Evolutionary conservation across 1,284 basidiomycete genomes (phyloP).

Genomic region (Tremellales sp.): DNA sequence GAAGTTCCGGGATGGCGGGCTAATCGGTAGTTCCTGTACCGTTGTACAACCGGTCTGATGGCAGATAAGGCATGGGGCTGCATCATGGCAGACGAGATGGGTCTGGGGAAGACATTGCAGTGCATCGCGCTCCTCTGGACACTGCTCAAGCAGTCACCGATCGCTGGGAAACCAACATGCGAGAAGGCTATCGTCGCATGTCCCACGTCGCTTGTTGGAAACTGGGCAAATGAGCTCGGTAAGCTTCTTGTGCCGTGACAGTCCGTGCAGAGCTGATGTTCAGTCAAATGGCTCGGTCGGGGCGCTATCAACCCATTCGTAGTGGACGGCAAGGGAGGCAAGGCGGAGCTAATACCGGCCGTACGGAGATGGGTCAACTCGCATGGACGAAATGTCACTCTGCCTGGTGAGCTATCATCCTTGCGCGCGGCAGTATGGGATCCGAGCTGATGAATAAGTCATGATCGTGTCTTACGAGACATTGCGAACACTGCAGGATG

Average conservation of each 20-base stretch:
- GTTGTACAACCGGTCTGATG: conserved; percentile 88
- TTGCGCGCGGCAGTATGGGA: background rate
- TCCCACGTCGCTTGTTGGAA: conserved; percentile 92
- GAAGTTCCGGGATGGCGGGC: conserved; percentile 3
- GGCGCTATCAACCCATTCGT: conserved; percentile 75
- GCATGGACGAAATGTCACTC: conserved; percentile 76
- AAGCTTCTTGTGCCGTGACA: conserved; percentile 26
- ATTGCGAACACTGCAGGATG: conserved; percentile 70
- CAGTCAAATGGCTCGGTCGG: conserved; percentile 89
- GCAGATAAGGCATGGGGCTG: conserved; percentile 91
- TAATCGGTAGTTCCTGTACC: conserved; percentile 74
- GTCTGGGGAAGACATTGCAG: conserved; percentile 86
- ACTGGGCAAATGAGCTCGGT: conserved; percentile 98
- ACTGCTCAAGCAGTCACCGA: conserved; percentile 91
- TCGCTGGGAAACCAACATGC: conserved; percentile 77
- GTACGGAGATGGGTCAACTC: conserved; percentile 85
- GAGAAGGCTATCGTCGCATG: conserved; percentile 99
- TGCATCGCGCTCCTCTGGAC: conserved; percentile 97
- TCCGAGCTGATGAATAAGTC: conserved; percentile 55
- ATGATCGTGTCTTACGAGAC: conserved; percentile 99
- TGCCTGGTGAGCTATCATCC: conserved; percentile 62
- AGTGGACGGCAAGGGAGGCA: conserved; percentile 84
- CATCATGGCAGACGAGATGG: conserved; percentile 99
- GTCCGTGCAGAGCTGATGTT: background rate
- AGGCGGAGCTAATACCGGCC: conserved; percentile 69